Evolutionary conservation across 441 rosid species (phyloP), one percentile per base, ranked within the genome.

Genomic region (Mallotus repandus): DNA sequence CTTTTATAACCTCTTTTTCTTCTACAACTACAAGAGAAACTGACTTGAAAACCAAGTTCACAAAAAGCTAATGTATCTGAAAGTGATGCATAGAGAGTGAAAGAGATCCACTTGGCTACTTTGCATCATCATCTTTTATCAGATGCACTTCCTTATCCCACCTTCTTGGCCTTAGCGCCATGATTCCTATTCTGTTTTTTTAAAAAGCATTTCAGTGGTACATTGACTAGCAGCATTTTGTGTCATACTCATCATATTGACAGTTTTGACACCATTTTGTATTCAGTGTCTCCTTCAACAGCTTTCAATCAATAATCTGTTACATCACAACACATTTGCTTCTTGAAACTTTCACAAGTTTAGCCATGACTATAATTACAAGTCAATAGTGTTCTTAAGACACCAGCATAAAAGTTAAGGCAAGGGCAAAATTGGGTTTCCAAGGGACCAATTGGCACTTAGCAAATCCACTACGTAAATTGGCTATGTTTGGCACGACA

Each of bases 111-210:
- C 60, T 63, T 19, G 35, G 32, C 4, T 38, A 68, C 57, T 78
- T 72, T 53, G 63, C 78, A 63, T 77, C 78, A 70, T 68, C 64
- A 50, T 72, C 63, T 25, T 66, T 58, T 49, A 71, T 71, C 52
- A 16, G 10, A 56, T 48, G 18, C 71, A 56, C 68, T 60, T 49
- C 15, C 69, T 60, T 56, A 41, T 63, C 59, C 32, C 16, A 15
- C 60, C 58, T 50, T 15, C 69, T 58, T 21, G 61, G 70, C 60
- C 58, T 53, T 61, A 52, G 63, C 77, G 16, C 21, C 70, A 4
- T 18, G 6, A 64, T 55, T 77, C 45, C 64, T 67, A 19, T 77
- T 68, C 72, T 49, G 0, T 14, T 77, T 41, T 77, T 41, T 32
- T 66, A 45, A 45, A 2, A 2, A 9, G 55, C 41, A 32, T 48